Percentiles rank a stretch among this genome's conserved stretches.
Conservation (phyloP, 768 basidiomycete species). For the Psilocybe subaeruginosa region DNA sequence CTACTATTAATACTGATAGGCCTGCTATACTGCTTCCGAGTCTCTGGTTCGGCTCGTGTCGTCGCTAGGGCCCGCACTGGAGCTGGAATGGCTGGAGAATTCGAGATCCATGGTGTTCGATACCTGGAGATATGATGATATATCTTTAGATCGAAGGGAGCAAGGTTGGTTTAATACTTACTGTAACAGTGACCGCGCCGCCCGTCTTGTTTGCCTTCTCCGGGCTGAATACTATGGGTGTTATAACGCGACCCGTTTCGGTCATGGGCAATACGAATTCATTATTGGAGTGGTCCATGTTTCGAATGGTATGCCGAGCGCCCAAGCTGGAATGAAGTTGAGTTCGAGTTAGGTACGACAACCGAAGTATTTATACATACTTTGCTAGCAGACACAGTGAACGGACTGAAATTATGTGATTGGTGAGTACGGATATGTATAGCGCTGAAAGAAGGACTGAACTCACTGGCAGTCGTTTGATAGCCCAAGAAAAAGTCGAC, state of each 20-base stretch:
- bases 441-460: not conserved
- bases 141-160: not conserved
- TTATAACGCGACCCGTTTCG: not conserved
- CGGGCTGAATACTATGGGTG: not conserved
- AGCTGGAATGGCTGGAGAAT: not conserved
- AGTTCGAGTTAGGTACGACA: not conserved
- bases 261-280: not conserved
- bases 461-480: conserved; percentile 1
- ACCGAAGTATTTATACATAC: not conserved
- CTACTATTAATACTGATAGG: not conserved
- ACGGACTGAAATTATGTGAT: not conserved
- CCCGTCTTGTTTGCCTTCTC: not conserved
- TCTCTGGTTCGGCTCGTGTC: not conserved
- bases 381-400: conserved; percentile 1
- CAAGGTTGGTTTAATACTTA: not conserved
- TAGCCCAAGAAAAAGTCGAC: conserved; percentile 3
- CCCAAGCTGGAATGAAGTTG: not conserved
- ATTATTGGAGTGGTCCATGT: not conserved
- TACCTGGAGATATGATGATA: not conserved
- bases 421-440: not conserved
- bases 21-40: not conserved
- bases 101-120: not conserved
- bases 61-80: not conserved
- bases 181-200: not conserved
- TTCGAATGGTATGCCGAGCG: not conserved